Conservation (phyloP, 176 grass and related monocot genomes). For the Carex scoparia region DNA sequence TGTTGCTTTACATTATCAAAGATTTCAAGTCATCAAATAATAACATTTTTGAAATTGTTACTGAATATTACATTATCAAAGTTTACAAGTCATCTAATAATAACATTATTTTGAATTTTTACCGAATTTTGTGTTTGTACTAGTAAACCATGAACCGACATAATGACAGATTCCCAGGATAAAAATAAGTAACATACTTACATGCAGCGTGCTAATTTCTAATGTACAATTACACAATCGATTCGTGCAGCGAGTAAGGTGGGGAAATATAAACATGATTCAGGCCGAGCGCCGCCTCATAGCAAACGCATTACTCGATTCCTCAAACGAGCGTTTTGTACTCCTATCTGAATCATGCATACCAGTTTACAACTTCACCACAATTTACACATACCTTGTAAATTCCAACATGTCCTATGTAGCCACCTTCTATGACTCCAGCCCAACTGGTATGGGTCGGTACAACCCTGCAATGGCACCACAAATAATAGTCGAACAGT, state of each 20-base stretch:
- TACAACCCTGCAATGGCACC: conserved; percentile 32
- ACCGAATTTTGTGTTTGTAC: background rate
- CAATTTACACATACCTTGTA: conserved; percentile 34
- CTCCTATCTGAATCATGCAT: conserved; percentile 44
- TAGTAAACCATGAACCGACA: background rate
- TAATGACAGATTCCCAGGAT: background rate
- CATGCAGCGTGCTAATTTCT: background rate
- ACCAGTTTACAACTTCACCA: conserved; percentile 39
- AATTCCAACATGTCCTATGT: conserved; percentile 26
- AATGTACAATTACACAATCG: background rate
- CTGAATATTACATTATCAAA: background rate
- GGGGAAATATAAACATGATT: conserved; percentile 31
- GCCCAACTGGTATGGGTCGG: conserved; percentile 6
- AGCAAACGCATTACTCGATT: conserved; percentile 38
- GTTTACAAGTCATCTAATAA: background rate
- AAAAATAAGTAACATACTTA: background rate
- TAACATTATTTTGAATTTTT: background rate
- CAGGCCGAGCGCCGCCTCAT: conserved; percentile 37
- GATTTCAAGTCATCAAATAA: background rate
- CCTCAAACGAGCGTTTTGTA: conserved; percentile 38
- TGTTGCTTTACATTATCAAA: background rate
- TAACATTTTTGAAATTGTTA: background rate
- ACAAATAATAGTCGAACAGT: conserved; percentile 26
- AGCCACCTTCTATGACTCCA: background rate
- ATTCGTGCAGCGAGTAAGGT: conserved; percentile 23